Percentiles rank a stretch among this genome's conserved stretches.
These are phyloP conservation scores for Acacia acuminata DNA, from an alignment of 306 rosid species.

Conservation along the genomic window DNA sequence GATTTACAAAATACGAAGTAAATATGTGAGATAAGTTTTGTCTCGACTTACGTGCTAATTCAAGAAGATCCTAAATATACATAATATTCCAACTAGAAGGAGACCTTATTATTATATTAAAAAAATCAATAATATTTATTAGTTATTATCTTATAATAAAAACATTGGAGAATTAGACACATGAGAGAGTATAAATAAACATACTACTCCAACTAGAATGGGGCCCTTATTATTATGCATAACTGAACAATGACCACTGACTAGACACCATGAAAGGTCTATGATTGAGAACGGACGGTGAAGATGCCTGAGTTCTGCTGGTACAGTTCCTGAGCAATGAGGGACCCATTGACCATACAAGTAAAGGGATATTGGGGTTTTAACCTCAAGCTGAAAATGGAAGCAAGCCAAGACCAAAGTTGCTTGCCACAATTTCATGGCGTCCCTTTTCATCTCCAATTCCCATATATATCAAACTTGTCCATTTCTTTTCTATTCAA, in stretches of 20 bases:
- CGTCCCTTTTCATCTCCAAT: background rate
- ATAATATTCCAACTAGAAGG: background rate
- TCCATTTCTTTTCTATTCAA: too few species aligned
- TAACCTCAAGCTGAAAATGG: conserved; percentile 37
- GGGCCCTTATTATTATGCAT: background rate
- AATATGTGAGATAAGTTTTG: too few species aligned
- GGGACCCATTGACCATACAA: background rate
- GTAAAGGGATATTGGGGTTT: conserved; percentile 2
- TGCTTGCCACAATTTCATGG: conserved; percentile 34
- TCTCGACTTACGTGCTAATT: too few species aligned
- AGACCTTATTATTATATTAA: too few species aligned
- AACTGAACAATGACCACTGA: background rate
- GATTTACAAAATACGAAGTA: too few species aligned
- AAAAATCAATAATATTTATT: too few species aligned
- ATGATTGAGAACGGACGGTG: conserved; percentile 30
- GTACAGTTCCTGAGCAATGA: background rate
- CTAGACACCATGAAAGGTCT: conserved; percentile 14
- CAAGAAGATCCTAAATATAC: background rate
- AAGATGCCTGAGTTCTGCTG: conserved; percentile 13
- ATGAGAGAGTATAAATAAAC: too few species aligned
- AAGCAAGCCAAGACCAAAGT: background rate
- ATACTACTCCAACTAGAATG: background rate
- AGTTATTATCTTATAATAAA: too few species aligned
- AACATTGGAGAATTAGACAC: too few species aligned
- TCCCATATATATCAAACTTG: background rate